Conservation (phyloP, 139 green algal species). For the Trebouxia sp. region DNA sequence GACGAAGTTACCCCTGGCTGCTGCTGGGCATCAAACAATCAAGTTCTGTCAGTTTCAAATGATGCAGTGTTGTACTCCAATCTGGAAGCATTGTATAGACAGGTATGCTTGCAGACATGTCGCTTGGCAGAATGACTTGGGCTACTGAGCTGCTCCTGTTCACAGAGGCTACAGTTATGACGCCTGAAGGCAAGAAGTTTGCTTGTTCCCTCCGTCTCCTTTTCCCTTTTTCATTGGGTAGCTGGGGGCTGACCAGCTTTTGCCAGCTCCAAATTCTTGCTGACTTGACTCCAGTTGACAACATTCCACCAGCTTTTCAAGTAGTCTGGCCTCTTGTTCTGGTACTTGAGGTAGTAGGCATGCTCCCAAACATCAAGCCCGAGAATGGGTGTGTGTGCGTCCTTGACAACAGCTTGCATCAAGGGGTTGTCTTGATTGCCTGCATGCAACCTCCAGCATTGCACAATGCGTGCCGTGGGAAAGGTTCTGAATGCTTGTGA, state of each 20-base stretch:
- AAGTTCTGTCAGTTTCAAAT: too few species aligned
- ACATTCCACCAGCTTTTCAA: slow-evolving; percentile 79
- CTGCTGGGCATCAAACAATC: too few species aligned
- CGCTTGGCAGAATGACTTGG: too few species aligned
- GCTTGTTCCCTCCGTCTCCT: too few species aligned
- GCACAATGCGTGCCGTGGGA: too few species aligned
- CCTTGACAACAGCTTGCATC: slow-evolving; percentile 57
- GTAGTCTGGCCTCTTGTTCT: slow-evolving; percentile 75
- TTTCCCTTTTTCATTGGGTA: neutral
- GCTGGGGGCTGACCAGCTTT: slow-evolving; percentile 28
- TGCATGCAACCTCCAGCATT: neutral
- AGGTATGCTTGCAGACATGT: too few species aligned
- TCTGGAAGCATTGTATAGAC: too few species aligned
- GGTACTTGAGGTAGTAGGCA: slow-evolving; percentile 43
- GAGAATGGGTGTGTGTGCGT: slow-evolving; percentile 72
- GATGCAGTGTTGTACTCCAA: too few species aligned
- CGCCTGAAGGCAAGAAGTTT: too few species aligned
- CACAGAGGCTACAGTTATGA: too few species aligned
- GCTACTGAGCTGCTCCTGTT: too few species aligned
- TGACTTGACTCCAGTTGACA: slow-evolving; percentile 60
- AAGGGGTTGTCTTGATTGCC: slow-evolving; percentile 82
- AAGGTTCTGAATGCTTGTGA: neutral
- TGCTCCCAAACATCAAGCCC: slow-evolving; percentile 53
- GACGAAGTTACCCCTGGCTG: too few species aligned
- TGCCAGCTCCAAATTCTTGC: slow-evolving; percentile 32